Base-by-base conservation (phyloP, 2,329 filamentous ascomycete species). In the Ophiostoma himal-ulmi region DNA sequence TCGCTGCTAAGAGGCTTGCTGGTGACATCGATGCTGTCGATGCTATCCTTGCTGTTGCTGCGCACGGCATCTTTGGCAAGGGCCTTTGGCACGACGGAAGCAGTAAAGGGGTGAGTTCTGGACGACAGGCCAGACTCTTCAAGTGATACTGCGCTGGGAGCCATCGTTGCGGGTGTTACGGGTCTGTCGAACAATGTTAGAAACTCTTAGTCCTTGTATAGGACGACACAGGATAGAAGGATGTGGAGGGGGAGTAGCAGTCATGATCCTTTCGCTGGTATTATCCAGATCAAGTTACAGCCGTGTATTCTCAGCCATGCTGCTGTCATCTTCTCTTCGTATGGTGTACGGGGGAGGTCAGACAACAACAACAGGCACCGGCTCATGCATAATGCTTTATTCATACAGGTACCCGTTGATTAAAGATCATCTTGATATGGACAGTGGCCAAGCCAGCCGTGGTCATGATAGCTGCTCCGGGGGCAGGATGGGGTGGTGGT, bases 251-350 rank as follows among this genome's bases (percentile, higher is more conserved):
- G 78, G 76, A 79, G 86, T 86, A 86, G 92, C 92, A 96, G 95
- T 93, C 92, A 96, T 96, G 93, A 95, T 96, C 91, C 93, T 96
- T 95, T 93, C 93, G 93, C 93, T 72, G 71, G 71, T 72, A 70
- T 70, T 70, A 72, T 72, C 71, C 71, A 72, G 71, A 78, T 80
- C 78, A 79, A 79, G 78, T 80, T 79, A 74, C 72, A 71, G 77
- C 78, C 78, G 78, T 80, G 77, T 80, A 74, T 76, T 80, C 78
- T 80, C 78, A 80, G 78, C 78, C 77, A 68, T 41, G 41, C 71
- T 67, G 70, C 41, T n/a, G 41, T 67, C 36, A 34, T 60, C 67
- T 22, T 65, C 70, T 44, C 20, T 17, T 30, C 52, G 52, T 39
- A 3, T 14, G 13, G 8, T 48, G 20, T 26, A 37, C 30, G 30